Conservation (phyloP, 495 filamentous ascomycete genomes). For the Niebla homalea region DNA sequence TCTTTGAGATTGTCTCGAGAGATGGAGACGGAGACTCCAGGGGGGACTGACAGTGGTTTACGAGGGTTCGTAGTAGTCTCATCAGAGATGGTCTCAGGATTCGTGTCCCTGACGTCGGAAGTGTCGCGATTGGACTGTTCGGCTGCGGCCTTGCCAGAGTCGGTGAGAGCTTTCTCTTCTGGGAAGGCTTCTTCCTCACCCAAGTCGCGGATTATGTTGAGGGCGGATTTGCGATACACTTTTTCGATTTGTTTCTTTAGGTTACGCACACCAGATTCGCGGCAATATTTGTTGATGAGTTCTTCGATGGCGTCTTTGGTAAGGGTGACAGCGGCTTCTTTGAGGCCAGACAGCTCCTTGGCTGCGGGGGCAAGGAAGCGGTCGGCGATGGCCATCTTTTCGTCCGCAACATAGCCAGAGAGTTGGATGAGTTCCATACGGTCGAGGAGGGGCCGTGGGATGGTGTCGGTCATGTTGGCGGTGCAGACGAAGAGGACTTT, state of each 20-base stretch:
- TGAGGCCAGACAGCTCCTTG: slow-evolving; percentile 79
- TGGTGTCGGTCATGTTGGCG: slow-evolving; percentile 97
- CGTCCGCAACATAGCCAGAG: slow-evolving; percentile 92
- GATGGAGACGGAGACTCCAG: slow-evolving; percentile 76
- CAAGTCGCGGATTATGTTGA: slow-evolving; percentile 92
- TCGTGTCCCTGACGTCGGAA: slow-evolving; percentile 41
- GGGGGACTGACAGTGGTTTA: slow-evolving; percentile 71
- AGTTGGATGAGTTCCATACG: slow-evolving; percentile 98
- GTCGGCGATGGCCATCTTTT: slow-evolving; percentile 98
- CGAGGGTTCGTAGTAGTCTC: slow-evolving; percentile 66
- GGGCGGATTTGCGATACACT: slow-evolving; percentile 90
- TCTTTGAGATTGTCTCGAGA: slow-evolving; percentile 86
- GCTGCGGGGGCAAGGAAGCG: slow-evolving; percentile 83
- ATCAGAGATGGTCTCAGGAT: slow-evolving; percentile 45
- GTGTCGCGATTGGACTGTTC: slow-evolving; percentile 53
- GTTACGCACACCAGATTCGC: slow-evolving; percentile 93
- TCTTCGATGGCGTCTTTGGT: slow-evolving; percentile 79
- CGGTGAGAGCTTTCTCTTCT: slow-evolving; percentile 73
- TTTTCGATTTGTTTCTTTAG: slow-evolving; percentile 99
- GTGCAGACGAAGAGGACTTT: slow-evolving; percentile 99
- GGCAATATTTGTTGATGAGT: slow-evolving; percentile 95
- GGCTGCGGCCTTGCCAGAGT: slow-evolving; percentile 73
- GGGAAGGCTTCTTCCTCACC: slow-evolving; percentile 74
- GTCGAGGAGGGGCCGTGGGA: slow-evolving; percentile 85
- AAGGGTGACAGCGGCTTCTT: slow-evolving; percentile 78